Evolutionary conservation across 495 filamentous ascomycete species (phyloP), one percentile per base, ranked within the genome.

Genomic region (Aspergillus ostianus): DNA sequence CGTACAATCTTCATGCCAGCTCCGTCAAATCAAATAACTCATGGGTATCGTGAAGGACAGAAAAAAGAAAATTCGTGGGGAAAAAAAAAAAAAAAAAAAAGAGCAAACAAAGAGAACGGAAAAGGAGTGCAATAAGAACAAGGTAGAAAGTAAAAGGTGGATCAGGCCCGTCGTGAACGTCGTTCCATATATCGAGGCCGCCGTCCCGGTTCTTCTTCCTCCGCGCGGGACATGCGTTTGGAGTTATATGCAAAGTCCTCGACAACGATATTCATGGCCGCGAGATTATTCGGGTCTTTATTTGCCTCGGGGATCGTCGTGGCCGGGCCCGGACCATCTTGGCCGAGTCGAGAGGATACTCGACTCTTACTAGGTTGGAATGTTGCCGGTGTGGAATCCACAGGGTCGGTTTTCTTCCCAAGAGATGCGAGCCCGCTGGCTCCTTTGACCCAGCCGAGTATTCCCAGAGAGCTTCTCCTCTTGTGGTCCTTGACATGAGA

Each of bases 391-490:
- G 59, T 60, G 4, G 62, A 23, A 15, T 52, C 8, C 47, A 64
- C 59, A 9, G 60, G 4, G 0, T 64, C 64, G 23, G 61, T 55
- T 49, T 68, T 71, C 18, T 77, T 65, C 17, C 56, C 57, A 9
- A 54, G 55, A 12, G 68, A 65, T 18, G 67, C 70, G 32, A 75
- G 68, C 0, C 66, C 69, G 53, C 69, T 61, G 20, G 72, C 66
- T 3, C 72, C 67, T 53, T 80, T 80, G 72, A 80, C 75, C 77
- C 77, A 80, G 41, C 74, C 68, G 46, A 78, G 71, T 23, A 80
- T 72, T 3, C 74, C 70, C 1, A 77, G 64, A 2, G 77, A 80
- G 59, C 72, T 72, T 47, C 71, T 73, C 15, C 74, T 67, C 49
- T 76, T 77, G 58, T 75, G 73, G 8, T 76, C 72, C 27, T 59